Base-by-base conservation (phyloP, 225 moss, liverwort and hornwort species). In the Sphagnum contortum region DNA sequence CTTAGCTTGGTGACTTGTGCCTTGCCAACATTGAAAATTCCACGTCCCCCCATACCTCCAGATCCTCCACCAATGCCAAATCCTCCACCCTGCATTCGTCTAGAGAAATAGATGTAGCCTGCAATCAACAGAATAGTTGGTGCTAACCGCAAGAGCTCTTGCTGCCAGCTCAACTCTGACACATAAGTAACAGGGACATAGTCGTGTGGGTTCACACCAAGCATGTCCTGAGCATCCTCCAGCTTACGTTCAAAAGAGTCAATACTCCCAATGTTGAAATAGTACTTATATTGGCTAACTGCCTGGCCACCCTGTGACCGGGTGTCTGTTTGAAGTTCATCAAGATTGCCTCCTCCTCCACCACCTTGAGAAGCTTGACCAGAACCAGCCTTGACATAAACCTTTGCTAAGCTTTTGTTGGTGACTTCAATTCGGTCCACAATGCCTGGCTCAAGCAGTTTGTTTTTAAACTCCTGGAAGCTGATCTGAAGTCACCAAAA, bases 111-210 rank as follows among this genome's bases (percentile, higher is more conserved):
- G 44, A 98, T 90, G 68, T 98, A 98, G 60, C 98, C 98, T 60
- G 93, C 93, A 73, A 98, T 98, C 59, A 98, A 83, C 45, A 98
- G 80, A 47, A 98, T 81, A 7, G 98, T 98, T 46, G 98, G 98
- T 64, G 98, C 98, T 74, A 98, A 78, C 72, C 93, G 90, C 66
- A 98, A 61, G 57, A 98, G 80, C 79, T 98, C 98, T 82, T 98
- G 93, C 77, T 98, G 98, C 98, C 98, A 98, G 74, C 98, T 98
- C 87, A 98, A 82, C 73, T 98, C 98, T 48, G 93, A 92, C 44
- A 98, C 91, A 49, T 93, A 98, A 53, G 98, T 98, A 13, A 98
- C 98, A 57, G 98, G 93, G 76, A 98, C 88, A 69, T 98, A 93
- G 66, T 98, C 91, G 66, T 77, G 98, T 55, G 93, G 83, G 73